These are phyloP conservation scores for Mortierella polycephala DNA, from an alignment of 371 early-diverging fungal species.

Conservation along the genomic window DNA sequence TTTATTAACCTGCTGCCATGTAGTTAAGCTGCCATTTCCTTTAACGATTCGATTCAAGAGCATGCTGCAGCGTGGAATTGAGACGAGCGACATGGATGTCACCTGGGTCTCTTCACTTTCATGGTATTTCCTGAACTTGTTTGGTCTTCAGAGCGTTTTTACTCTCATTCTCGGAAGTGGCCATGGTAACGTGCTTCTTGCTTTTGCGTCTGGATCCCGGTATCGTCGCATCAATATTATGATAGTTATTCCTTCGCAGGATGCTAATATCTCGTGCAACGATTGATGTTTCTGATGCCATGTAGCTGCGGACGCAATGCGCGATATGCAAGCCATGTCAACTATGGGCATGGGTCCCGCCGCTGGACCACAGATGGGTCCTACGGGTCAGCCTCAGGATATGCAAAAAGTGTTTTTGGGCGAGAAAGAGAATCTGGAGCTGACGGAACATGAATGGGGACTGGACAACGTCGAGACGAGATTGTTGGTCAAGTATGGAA, in stretches of 20 bases:
- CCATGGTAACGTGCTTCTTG: constrained; percentile 67
- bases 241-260: not conserved
- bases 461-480: constrained; percentile 87
- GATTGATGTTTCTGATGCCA: not conserved
- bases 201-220: not conserved
- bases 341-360: constrained; percentile 75
- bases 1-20: too few relatives aligned
- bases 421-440: constrained; percentile 88
- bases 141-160: constrained; percentile 94
- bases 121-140: constrained; percentile 98
- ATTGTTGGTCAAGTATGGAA: constrained; percentile 83
- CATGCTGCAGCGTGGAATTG: constrained; percentile 97
- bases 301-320: constrained; percentile 87
- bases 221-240: not conserved
- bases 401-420: constrained; percentile 87
- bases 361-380: constrained; percentile 59
- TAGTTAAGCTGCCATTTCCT: constrained; percentile 95
- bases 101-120: constrained; percentile 97
- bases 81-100: constrained; percentile 96
- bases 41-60: constrained; percentile 95
- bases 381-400: constrained; percentile 77
- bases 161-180: constrained; percentile 91
- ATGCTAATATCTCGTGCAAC: not conserved
- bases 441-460: constrained; percentile 85
- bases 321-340: constrained; percentile 91